Conservation (phyloP, 495 filamentous ascomycete species). For the Cercophora samala region DNA sequence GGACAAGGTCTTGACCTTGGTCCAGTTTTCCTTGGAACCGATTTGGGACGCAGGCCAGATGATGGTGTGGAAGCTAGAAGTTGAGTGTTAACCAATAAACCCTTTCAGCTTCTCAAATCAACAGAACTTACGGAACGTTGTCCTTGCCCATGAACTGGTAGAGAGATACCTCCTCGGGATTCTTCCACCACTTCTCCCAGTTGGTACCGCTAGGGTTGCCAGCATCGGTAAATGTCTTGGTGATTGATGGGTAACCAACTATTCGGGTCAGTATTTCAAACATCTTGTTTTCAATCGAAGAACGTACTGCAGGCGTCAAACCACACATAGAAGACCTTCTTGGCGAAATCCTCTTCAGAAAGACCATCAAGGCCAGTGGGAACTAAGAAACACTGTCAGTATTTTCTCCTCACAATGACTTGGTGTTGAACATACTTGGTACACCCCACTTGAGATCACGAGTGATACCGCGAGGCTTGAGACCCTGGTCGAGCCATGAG, state of each 20-base stretch:
- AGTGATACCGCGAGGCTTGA: constrained; percentile 86
- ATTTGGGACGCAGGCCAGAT: constrained; percentile 88
- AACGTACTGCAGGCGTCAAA: constrained; percentile 80
- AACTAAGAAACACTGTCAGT: constrained; percentile 25
- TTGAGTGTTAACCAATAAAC: background rate
- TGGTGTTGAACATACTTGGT: constrained; percentile 29
- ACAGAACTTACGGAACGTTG: constrained; percentile 62
- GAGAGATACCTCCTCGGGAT: constrained; percentile 81
- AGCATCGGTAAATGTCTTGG: constrained; percentile 76
- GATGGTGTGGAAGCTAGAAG: constrained; percentile 67
- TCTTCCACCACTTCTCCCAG: constrained; percentile 95
- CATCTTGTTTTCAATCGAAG: background rate
- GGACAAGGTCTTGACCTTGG: constrained; percentile 80
- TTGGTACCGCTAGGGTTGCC: constrained; percentile 37
- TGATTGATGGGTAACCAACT: constrained; percentile 90
- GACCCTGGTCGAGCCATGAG: constrained; percentile 76
- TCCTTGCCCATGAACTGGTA: constrained; percentile 99
- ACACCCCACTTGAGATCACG: constrained; percentile 89
- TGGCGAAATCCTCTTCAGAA: constrained; percentile 49
- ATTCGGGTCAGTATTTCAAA: constrained; percentile 12
- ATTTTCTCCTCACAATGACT: background rate
- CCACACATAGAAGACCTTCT: constrained; percentile 96
- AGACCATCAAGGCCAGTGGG: constrained; percentile 30
- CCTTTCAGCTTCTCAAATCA: background rate
- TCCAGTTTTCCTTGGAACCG: constrained; percentile 81